These are phyloP conservation scores for Hanseniaspora occidentalis DNA, from an alignment of 805 yeast genomes.

Conservation along the genomic window DNA sequence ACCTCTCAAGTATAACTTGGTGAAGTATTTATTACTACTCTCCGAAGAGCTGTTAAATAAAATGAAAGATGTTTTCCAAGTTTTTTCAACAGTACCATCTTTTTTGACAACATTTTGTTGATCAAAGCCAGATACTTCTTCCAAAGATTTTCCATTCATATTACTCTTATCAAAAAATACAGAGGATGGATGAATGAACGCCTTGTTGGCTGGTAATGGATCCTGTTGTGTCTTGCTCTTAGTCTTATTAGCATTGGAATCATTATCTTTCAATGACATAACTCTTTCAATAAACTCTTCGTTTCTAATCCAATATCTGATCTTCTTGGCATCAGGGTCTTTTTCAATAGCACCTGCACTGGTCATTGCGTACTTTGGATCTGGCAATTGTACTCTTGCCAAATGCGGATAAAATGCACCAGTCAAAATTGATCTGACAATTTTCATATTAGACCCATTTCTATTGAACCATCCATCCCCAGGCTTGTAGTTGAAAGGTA, in stretches of 20 bases:
- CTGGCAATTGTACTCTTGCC: constrained; percentile 72
- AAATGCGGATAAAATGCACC: constrained; percentile 78
- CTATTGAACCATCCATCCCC: constrained; percentile 27
- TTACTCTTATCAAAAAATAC: constrained; percentile 44
- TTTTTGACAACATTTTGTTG: constrained; percentile 13
- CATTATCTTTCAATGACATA: constrained; percentile 8
- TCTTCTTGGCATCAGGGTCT: constrained; percentile 70
- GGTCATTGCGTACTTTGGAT: constrained; percentile 58
- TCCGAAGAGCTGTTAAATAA: constrained; percentile 40
- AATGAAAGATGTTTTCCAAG: constrained; percentile 44
- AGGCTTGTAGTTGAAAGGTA: constrained; percentile 39
- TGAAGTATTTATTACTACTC: constrained; percentile 32
- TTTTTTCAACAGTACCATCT: constrained; percentile 18
- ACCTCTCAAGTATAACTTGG: constrained; percentile 59
- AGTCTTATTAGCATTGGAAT: constrained; percentile 4
- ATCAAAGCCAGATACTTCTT: constrained; percentile 15
- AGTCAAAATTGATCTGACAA: constrained; percentile 57
- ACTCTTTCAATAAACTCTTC: constrained; percentile 34
- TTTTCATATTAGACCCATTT: constrained; percentile 35
- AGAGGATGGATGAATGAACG: constrained; percentile 82
- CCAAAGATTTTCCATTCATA: constrained; percentile 16
- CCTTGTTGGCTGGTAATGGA: constrained; percentile 48
- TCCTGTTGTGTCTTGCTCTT: constrained; percentile 9
- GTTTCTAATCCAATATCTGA: constrained; percentile 61
- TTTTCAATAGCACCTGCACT: constrained; percentile 69